Evolutionary conservation across 495 filamentous ascomycete species (phyloP).

Genomic region (Astrocystis sublimbata): DNA sequence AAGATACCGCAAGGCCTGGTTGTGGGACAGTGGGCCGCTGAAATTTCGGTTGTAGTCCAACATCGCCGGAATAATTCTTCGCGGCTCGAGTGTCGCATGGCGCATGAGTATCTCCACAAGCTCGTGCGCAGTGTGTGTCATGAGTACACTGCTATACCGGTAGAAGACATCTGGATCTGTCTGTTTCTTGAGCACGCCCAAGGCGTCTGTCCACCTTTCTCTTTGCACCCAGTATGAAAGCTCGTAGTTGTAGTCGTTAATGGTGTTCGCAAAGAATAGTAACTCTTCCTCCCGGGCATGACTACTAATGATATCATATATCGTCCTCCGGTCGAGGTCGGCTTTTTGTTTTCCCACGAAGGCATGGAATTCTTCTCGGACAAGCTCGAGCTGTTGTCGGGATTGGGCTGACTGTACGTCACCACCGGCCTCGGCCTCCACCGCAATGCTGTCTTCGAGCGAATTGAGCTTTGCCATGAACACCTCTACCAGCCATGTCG

Average conservation of each 20-base stretch:
- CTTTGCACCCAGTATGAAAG: conserved; percentile 96
- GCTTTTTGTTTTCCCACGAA: conserved; percentile 81
- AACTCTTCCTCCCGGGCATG: conserved; percentile 93
- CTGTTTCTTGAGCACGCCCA: conserved; percentile 87
- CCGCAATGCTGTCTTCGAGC: conserved; percentile 90
- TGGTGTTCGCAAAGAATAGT: conserved; percentile 80
- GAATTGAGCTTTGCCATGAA: conserved; percentile 97
- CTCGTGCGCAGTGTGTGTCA: conserved; percentile 80
- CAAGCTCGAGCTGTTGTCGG: conserved; percentile 65
- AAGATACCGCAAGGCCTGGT: conserved; percentile 93
- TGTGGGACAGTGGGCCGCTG: conserved; percentile 63
- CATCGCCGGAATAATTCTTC: conserved; percentile 86
- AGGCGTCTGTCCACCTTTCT: conserved; percentile 87
- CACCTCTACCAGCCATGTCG: conserved; percentile 91
- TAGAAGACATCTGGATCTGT: conserved; percentile 92
- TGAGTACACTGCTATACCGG: conserved; percentile 91
- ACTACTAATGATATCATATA: conserved; percentile 92
- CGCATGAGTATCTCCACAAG: conserved; percentile 93
- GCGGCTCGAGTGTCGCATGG: conserved; percentile 81
- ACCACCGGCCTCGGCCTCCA: conserved; percentile 79
- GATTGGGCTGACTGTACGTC: conserved; percentile 68
- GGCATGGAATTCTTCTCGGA: conserved; percentile 79
- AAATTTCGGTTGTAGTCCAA: conserved; percentile 87
- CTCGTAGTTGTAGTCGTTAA: conserved; percentile 92
- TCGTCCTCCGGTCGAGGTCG: conserved; percentile 87